Evolutionary conservation across 257 asterid genomes (phyloP), one percentile per base, ranked within the genome.

Genomic region (Solanum peruvianum): DNA sequence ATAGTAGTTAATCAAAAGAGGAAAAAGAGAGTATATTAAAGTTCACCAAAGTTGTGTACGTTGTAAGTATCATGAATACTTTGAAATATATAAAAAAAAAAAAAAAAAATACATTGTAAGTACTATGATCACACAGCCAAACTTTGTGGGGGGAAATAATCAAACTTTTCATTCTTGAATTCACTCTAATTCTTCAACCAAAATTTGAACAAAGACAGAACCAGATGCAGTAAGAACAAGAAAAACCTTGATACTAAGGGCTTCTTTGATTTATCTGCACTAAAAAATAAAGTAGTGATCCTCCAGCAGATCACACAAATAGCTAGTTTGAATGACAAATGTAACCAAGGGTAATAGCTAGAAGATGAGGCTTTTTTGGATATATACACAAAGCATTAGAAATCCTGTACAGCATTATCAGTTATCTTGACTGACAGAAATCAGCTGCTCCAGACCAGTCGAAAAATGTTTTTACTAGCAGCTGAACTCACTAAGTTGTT

Each of bases 391-490:
- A 3, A 80, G 2, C 9, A 16, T 15, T 78, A 15, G 66, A 78
- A 45, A 25, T 47, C 5, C 41, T 78, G 27, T 18, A 31, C 35
- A 47, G 69, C 18, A 29, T 29, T 47, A 75, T 41, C 35, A 75
- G 13, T 13, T 76, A 39, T 42, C 7, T 76, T 76, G 83, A 76
- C 14, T n/a, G 35, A 76, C 44, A 23, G 23, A 29, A 25, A 87
- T 93, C 91, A 93, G 88, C 85, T 83, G 75, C 96, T 95, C 99
- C 99, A 97, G 84, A 97, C 89, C 20, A 97, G 93, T 41, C 91
- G 95, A 92, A 93, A 97, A 82, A 97, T 96, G 87, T 95, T 94
- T 94, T 88, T 94, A 92, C 99, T 97, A 86, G 98, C 99, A 69
- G 95, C 70, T 44, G 92, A 95, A 85, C 73, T 92, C 88, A 97